Base-by-base conservation (phyloP, 306 rosid species). In the Argentina anserina region DNA sequence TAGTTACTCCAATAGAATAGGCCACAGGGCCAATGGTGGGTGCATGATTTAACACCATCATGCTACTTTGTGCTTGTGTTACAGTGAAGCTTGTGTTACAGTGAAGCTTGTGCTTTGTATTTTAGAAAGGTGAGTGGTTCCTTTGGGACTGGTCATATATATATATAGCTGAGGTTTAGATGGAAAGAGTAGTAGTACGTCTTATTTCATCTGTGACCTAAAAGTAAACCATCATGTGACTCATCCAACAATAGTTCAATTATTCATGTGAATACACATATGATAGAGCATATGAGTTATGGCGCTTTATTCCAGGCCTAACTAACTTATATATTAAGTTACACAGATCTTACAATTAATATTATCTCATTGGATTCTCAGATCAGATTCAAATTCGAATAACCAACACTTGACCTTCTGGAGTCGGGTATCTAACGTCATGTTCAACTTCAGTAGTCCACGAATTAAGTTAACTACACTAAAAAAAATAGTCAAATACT, bases 61-160 rank as follows among this genome's bases (percentile, higher is more conserved):
- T n/a, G n/a, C n/a, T n/a, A n/a, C n/a, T n/a, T n/a, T n/a, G n/a
- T n/a, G 62, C 29, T 56, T 25, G 1, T 69, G 73, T n/a, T n/a
- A 11, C 13, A 41, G 23, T 70, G 50, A 70, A 70, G 62, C 29
- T 56, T 25, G 1, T 69, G 73, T n/a, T n/a, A 11, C 13, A 41
- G 23, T 70, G 50, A 70, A 70, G 74, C 65, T 52, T 36, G 26
- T 53, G 50, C 65, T 70, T 70, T 70, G 43, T 39, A 6, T 36
- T 15, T 14, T 23, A 31, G 33, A 67, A 23, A 58, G 60, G 21
- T 6, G 14, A 34, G 23, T 11, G 17, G 41, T 71, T 36, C 12
- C 25, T 39, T n/a, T n/a, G n/a, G n/a, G n/a, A n/a, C n/a, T 13
- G 14, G 47, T 29, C 5, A 15, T 6, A 5, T 56, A 14, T 62